Evolutionary conservation across 306 rosid genomes (phyloP), one percentile per base, ranked within the genome.

Genomic region (Medicago arabica): DNA sequence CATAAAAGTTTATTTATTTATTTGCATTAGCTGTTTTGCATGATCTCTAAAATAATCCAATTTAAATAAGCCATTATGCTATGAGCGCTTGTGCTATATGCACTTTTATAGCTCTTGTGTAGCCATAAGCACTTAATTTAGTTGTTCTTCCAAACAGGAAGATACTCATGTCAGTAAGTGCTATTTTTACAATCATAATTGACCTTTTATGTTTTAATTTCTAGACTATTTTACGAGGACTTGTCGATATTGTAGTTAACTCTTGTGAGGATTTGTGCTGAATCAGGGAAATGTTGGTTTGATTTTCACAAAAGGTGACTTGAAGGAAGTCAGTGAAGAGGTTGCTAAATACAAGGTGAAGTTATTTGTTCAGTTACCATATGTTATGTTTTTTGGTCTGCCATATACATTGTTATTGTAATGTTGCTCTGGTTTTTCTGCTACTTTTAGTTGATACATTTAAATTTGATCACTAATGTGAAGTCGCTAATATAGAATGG

Each of bases 291-390:
- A 67, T 44, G 72, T 67, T 7, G 72, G 72, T 25, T 67, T 67
- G 57, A 67, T 67, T 21, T 67, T 67, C 19, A 67, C 72, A 11
- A 67, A 67, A 21, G 72, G 72, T 67, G 72, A 67, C 40, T 67
- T 67, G 55, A 67, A 67, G 57, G 72, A 67, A 15, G 72, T 67
- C 8, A 67, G 72, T 3, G 72, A 67, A 44, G 72, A 67, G 19
- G 72, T 67, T 67, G 40, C 72, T 3, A 67, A 67, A 39, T 67
- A 67, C 55, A 67, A 67, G 72, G 72, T 67, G 40, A 44, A 44
- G 39, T 67, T n/a, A 23, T 7, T 12, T 67, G 13, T 23, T 15
- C 16, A 0, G 10, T 17, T 10, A 3, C 11, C 51, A 18, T 7
- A 8, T 67, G 44, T 18, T 1, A 40, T 65, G 34, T 63, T 40